A percentile compares a stretch with the other conserved stretches of the same genome.
Conservation (phyloP, 129 eudicot genomes). For the Arctium minus region DNA sequence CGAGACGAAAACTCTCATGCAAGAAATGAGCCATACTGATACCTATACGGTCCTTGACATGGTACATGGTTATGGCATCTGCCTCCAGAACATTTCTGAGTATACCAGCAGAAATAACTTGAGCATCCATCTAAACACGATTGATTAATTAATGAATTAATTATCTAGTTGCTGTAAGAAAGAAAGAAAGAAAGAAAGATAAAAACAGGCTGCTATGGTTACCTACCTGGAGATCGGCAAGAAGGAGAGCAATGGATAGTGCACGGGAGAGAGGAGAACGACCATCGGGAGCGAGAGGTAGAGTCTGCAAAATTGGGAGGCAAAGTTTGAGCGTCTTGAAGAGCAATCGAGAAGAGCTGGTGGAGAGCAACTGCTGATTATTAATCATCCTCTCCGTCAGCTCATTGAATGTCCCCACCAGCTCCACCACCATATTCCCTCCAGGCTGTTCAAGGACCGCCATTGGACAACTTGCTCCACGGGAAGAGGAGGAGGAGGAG, state of each 20-base stretch:
- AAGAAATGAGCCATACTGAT: constrained; percentile 69
- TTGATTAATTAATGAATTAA: too few relatives aligned
- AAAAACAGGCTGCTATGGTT: not conserved
- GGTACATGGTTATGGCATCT: constrained; percentile 50
- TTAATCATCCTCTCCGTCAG: constrained; percentile 65
- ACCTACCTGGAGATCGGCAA: constrained; percentile 96
- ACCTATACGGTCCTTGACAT: constrained; percentile 69
- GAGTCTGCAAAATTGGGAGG: constrained; percentile 59
- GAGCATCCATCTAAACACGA: constrained; percentile 75
- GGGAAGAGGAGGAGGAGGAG: constrained; percentile 3
- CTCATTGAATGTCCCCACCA: constrained; percentile 78
- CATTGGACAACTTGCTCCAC: not conserved
- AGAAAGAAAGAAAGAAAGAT: not conserved
- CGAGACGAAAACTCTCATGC: constrained; percentile 76
- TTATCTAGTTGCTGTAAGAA: too few relatives aligned
- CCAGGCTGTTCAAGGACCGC: constrained; percentile 57
- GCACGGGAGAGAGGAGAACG: constrained; percentile 73
- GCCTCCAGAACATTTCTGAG: constrained; percentile 72
- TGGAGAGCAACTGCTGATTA: constrained; percentile 30
- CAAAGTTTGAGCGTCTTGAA: constrained; percentile 77
- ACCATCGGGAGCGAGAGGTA: constrained; percentile 70
- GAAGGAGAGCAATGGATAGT: constrained; percentile 63
- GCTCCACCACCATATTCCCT: constrained; percentile 89
- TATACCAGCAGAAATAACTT: constrained; percentile 83
- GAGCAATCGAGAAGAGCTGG: constrained; percentile 58